Conservation (phyloP, 2,329 filamentous ascomycete species). For the Alternaria sp. region DNA sequence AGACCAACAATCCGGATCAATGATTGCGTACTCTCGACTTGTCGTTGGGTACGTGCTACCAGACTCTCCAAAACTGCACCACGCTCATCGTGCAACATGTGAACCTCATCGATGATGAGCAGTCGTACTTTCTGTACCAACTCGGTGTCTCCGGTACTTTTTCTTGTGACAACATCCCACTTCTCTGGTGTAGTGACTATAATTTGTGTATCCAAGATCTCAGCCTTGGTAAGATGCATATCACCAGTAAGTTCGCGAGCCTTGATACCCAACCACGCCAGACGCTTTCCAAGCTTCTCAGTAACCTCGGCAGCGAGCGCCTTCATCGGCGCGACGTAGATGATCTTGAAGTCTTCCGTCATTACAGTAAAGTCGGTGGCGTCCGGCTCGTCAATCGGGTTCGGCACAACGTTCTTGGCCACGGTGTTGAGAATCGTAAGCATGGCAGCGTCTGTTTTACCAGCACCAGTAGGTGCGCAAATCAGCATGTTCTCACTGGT, state of each 20-base stretch:
- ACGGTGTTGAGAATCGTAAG: constrained; percentile 92
- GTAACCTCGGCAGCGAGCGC: constrained; percentile 96
- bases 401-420: constrained; percentile 83
- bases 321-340: constrained; percentile 99
- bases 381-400: constrained; percentile 76
- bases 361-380: constrained; percentile 84
- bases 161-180: constrained; percentile 98
- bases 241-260: constrained; percentile 96
- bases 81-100: constrained; percentile 98
- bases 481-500: constrained; percentile 99
- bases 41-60: constrained; percentile 91
- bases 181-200: constrained; percentile 99
- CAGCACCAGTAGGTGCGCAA: constrained; percentile 95
- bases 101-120: constrained; percentile 97
- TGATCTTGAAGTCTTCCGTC: constrained; percentile 92
- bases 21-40: constrained; percentile 97
- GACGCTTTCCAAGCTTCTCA: constrained; percentile 87
- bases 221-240: constrained; percentile 97
- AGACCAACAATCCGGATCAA: constrained; percentile 95
- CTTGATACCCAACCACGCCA: constrained; percentile 92
- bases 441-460: constrained; percentile 99
- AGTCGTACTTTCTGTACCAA: constrained; percentile 96
- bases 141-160: constrained; percentile 96
- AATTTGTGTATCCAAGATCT: constrained; percentile 95
- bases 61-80: constrained; percentile 96